These are phyloP conservation scores for Paraglomus occultum DNA, from an alignment of 192 early-diverging fungal species.

Conservation along the genomic window DNA sequence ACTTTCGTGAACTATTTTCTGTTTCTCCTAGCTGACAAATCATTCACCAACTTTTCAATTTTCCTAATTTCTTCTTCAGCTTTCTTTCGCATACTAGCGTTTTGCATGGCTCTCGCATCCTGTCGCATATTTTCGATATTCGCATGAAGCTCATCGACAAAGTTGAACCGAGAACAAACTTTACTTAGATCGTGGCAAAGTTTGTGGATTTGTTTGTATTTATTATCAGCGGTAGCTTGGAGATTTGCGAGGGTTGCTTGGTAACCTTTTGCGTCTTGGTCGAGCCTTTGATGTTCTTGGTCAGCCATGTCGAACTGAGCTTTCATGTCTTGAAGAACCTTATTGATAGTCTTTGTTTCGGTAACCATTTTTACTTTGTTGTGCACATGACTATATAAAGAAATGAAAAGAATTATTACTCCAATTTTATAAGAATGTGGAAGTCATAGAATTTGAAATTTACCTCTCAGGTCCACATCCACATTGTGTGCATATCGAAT, in stretches of 20 bases:
- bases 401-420: background rate
- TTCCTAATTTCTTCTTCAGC: slow-evolving; percentile 2
- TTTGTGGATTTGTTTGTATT: slow-evolving; percentile 15
- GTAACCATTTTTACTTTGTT: background rate
- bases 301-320: background rate
- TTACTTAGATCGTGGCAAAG: slow-evolving; percentile 11
- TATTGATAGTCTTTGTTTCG: background rate
- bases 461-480: slow-evolving; percentile 17
- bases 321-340: slow-evolving; percentile 20
- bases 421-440: too few relatives aligned
- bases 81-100: slow-evolving; percentile 3
- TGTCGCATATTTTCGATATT: slow-evolving; percentile 9
- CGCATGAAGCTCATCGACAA: slow-evolving; percentile 25
- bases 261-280: background rate
- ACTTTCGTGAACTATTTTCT: too few relatives aligned
- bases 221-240: background rate
- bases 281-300: background rate
- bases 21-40: slow-evolving; percentile 19
- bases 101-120: slow-evolving; percentile 7
- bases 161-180: slow-evolving; percentile 19
- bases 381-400: slow-evolving; percentile 15
- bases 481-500: background rate
- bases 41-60: slow-evolving; percentile 19
- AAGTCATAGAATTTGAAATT: slow-evolving; percentile 5
- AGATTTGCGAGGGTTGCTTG: background rate